Evolutionary conservation across 345 rosid genomes (phyloP).

Genomic region (Melaleuca quinquenervia): DNA sequence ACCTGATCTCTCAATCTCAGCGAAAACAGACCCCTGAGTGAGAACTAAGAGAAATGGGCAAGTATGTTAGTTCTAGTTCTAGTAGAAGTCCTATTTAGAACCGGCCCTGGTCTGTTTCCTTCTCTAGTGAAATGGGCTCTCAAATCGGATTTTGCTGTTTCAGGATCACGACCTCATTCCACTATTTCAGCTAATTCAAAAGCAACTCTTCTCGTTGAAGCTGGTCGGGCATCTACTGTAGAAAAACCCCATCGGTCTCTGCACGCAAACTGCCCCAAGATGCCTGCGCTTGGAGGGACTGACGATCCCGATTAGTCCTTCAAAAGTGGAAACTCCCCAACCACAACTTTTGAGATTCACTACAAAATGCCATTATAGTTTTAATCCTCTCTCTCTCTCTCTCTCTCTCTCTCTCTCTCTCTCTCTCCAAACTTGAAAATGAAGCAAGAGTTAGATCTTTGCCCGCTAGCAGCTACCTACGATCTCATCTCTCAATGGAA

Average conservation of each 20-base stretch:
- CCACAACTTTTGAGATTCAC: neutral
- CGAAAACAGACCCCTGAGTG: neutral
- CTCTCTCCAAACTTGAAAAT: neutral
- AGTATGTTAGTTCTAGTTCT: neutral
- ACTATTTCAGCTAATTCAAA: neutral
- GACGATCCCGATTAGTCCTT: neutral
- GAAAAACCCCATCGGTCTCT: neutral
- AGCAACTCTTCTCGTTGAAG: neutral
- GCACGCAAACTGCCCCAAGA: neutral
- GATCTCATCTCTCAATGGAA: neutral
- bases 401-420: neutral
- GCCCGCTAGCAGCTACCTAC: neutral
- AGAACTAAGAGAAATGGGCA: neutral
- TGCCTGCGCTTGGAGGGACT: neutral
- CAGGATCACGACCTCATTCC: neutral
- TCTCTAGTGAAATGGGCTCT: neutral
- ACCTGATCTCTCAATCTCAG: neutral
- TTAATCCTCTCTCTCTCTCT: neutral
- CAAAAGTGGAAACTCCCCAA: neutral
- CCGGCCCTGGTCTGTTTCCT: neutral
- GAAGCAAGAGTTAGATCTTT: neutral
- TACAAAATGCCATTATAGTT: neutral
- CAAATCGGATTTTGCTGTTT: neutral
- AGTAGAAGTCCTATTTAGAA: neutral
- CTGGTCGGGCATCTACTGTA: neutral